Evolutionary conservation across 2,329 filamentous ascomycete genomes (phyloP), one percentile per base, ranked within the genome.

Genomic region (Chaetomium olivaceum): DNA sequence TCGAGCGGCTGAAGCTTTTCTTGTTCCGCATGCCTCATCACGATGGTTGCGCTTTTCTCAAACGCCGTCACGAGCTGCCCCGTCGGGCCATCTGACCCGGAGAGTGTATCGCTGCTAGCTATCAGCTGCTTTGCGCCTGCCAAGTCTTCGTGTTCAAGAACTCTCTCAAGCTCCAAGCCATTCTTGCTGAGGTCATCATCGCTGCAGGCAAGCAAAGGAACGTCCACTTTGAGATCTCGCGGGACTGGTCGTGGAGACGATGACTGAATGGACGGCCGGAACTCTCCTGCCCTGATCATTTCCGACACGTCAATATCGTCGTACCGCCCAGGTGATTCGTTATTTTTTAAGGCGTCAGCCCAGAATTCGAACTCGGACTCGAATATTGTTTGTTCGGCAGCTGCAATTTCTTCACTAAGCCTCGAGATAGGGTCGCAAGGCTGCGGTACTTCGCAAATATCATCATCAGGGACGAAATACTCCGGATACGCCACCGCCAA

Each of bases 1-100:
- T 75, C 74, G 7, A 73, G 62, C 14, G 74, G 71, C 21, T 73
- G 62, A 6, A 75, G 68, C 58, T 72, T 69, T 59, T 75, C 74
- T 46, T 76, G 73, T 58, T 75, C 73, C 7, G 69, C 66, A 11
- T 52, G 58, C n/a, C 65, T 66, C 70, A 69, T 71, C n/a, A 70
- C 57, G 3, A 14, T 58, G 3, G 52, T 57, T 52, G 68, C 72
- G 7, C 64, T 68, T 27, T 62, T 48, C 6, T 67, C 43, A 23
- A 75, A 67, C 31, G 67, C 52, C 1, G 58, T 29, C 12, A 52
- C 56, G 11, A 74, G 68, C 27, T 68, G 63, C 16, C 61, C 65
- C 4, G 71, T 71, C 31, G 63, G 64, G 6, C 62, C 67, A n/a
- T 69, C 59, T 9, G 64, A 63, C 0, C 60, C 61, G 1, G 63